Conservation (phyloP, 306 rosid species). For the Medicago ruthenica region DNA sequence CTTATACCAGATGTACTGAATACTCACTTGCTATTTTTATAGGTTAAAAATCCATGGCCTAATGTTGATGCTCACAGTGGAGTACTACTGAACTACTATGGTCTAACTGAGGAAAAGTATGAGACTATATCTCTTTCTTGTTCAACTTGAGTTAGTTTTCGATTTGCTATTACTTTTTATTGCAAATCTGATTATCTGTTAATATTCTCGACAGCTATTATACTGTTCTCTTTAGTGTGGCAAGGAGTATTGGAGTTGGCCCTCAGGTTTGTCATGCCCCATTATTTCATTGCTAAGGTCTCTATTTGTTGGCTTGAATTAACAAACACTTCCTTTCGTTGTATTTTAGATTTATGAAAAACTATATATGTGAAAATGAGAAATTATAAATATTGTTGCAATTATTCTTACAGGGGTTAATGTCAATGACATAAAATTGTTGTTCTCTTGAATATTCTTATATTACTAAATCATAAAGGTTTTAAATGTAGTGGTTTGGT, state of each 20-base stretch:
- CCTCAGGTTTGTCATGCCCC: constrained; percentile 76
- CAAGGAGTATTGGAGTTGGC: constrained; percentile 90
- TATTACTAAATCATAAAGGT: too few species aligned
- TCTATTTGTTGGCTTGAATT: constrained; percentile 5
- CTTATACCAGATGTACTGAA: background rate
- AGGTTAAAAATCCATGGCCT: constrained; percentile 99
- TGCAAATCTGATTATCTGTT: constrained; percentile 42
- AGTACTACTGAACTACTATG: constrained; percentile 86
- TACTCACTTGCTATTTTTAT: constrained; percentile 35
- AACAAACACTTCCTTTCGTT: constrained; percentile 12
- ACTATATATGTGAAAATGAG: too few species aligned
- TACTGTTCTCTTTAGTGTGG: constrained; percentile 93
- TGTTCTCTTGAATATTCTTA: too few species aligned
- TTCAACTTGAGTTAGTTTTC: constrained; percentile 23
- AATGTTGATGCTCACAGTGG: constrained; percentile 99
- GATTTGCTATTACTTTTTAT: constrained; percentile 13
- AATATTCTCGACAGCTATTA: constrained; percentile 66
- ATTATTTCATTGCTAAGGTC: constrained; percentile 1
- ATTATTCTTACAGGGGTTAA: too few species aligned
- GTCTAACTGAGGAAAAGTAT: constrained; percentile 93
- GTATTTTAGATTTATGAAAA: too few species aligned
- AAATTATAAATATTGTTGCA: too few species aligned
- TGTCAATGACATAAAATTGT: too few species aligned
- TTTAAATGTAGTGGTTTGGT: too few species aligned
- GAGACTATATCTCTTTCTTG: constrained; percentile 24